Percentiles rank a stretch among this genome's conserved stretches.
These are phyloP conservation scores for Hypoxylon sp. DNA, from an alignment of 2,329 filamentous ascomycete species.

Conservation along the genomic window DNA sequence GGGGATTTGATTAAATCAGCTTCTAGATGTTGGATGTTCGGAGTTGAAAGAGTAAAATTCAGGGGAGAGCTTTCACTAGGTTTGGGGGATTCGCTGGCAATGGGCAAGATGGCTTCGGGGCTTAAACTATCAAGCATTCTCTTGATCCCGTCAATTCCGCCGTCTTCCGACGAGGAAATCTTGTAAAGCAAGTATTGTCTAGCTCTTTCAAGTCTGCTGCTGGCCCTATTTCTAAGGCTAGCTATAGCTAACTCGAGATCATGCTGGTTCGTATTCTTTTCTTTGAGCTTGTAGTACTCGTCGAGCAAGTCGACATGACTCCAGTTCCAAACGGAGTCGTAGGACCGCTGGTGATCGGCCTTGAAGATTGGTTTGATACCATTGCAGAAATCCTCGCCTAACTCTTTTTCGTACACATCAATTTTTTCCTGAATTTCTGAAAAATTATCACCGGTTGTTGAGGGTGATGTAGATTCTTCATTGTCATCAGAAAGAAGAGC, in stretches of 20 bases:
- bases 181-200: slow-evolving; percentile 36
- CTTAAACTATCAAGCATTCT: slow-evolving; percentile 25
- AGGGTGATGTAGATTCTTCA: slow-evolving; percentile 15
- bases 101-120: background rate
- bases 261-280: slow-evolving; percentile 7
- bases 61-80: background rate
- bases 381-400: slow-evolving; percentile 45
- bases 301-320: slow-evolving; percentile 42
- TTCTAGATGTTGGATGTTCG: background rate
- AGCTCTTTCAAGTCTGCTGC: slow-evolving; percentile 36
- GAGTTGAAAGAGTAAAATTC: background rate
- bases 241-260: slow-evolving; percentile 25
- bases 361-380: slow-evolving; percentile 45
- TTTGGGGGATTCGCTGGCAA: background rate
- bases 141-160: slow-evolving; percentile 15
- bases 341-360: slow-evolving; percentile 40
- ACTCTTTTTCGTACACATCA: slow-evolving; percentile 40
- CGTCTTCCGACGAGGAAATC: slow-evolving; percentile 11
- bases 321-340: slow-evolving; percentile 46
- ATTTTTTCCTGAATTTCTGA: slow-evolving; percentile 40
- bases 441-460: slow-evolving; percentile 13
- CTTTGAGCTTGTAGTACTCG: slow-evolving; percentile 37
- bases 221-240: slow-evolving; percentile 29
- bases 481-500: slow-evolving; percentile 40
- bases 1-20: slow-evolving; percentile 22